Percentiles rank a stretch among this genome's conserved stretches.
phyloP scores from a whole-genome alignment of 768 basidiomycete genomes.

The Ramaria sp. region DNA sequence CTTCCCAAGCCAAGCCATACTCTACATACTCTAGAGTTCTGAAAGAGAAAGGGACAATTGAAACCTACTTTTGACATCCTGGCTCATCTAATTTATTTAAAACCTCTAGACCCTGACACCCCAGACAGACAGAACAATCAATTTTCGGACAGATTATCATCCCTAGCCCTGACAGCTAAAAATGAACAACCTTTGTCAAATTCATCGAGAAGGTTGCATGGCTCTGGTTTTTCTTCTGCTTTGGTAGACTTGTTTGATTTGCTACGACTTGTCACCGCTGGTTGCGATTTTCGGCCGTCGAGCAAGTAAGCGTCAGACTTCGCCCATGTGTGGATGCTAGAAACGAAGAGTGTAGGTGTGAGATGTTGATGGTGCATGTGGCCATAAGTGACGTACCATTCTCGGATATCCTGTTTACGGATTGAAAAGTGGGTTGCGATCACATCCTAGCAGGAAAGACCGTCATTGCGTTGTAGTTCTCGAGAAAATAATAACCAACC shows the following conservation, averaged over 20 bases:
- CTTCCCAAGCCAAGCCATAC: no score
- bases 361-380: not conserved
- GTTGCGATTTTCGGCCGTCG: slow-evolving; percentile 14
- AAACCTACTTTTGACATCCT: no score
- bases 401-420: slow-evolving; percentile 28
- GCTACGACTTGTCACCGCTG: no score
- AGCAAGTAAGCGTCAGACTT: slow-evolving; percentile 19
- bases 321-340: slow-evolving; percentile 27
- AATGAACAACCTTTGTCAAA: slow-evolving; percentile 24
- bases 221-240: not conserved
- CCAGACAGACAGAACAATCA: no score
- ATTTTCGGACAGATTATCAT: no score
- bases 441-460: slow-evolving; percentile 28
- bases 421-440: slow-evolving; percentile 38
- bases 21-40: no score
- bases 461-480: not conserved
- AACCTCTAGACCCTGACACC: no score
- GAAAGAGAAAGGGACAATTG: no score
- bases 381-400: slow-evolving; percentile 26
- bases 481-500: slow-evolving; percentile 18
- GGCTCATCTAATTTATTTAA: no score
- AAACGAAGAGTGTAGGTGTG: not conserved
- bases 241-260: not conserved
- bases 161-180: no score
- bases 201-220: slow-evolving; percentile 21